These are phyloP conservation scores for Vanrija humicola DNA, from an alignment of 1,284 basidiomycete species.

Conservation along the genomic window DNA sequence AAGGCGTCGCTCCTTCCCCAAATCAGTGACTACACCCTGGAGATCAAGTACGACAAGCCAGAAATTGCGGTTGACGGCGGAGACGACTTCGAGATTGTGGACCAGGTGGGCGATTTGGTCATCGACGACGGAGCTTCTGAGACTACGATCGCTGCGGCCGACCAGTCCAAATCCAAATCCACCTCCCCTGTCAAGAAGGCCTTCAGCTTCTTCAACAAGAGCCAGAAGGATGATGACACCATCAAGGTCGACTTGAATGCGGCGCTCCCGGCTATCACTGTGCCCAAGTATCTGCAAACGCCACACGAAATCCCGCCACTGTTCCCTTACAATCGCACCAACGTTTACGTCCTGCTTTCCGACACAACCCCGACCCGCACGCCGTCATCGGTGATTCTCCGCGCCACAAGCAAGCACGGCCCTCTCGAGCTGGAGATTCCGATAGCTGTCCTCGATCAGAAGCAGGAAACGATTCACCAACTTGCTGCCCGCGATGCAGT, in stretches of 20 bases:
- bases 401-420: constrained; percentile 47
- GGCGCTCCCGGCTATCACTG: constrained; percentile 48
- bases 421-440: constrained; percentile 47
- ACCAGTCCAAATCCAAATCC: background rate
- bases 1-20: constrained; percentile 12
- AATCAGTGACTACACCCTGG: constrained; percentile 9
- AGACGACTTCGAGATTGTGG: constrained; percentile 20
- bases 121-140: background rate
- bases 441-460: constrained; percentile 29
- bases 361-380: constrained; percentile 1
- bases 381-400: constrained; percentile 25
- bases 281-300: constrained; percentile 49
- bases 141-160: background rate
- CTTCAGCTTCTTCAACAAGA: constrained; percentile 28
- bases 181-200: constrained; percentile 23
- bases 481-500: constrained; percentile 57
- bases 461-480: constrained; percentile 50
- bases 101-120: constrained; percentile 2
- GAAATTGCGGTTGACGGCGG: background rate
- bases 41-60: constrained; percentile 7
- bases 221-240: constrained; percentile 2
- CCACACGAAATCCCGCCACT: constrained; percentile 9
- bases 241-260: background rate
- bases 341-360: constrained; percentile 55
- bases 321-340: constrained; percentile 20